These are phyloP conservation scores for Apophysomyces ossiformis DNA, from an alignment of 371 early-diverging fungal genomes.

Conservation along the genomic window DNA sequence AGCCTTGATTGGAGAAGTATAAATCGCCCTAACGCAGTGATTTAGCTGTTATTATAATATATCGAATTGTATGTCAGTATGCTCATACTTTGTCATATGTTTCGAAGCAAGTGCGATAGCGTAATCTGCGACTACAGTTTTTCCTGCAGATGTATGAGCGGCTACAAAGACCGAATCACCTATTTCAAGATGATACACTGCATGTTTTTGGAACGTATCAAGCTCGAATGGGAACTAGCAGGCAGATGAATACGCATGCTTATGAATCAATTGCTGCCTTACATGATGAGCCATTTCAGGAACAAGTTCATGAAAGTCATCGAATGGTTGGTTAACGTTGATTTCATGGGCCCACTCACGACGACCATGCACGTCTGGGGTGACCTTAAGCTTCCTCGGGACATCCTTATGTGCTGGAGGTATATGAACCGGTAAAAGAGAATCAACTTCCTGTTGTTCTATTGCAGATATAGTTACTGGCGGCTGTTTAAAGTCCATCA, in stretches of 20 bases:
- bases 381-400: conserved; percentile 36
- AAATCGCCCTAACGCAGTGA: conserved; percentile 76
- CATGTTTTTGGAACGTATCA: conserved; percentile 99
- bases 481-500: background rate
- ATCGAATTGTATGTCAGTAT: no score
- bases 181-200: conserved; percentile 94
- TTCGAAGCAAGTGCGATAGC: conserved; percentile 93
- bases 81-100: conserved; percentile 88
- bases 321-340: conserved; percentile 81
- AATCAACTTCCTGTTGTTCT: conserved; percentile 44
- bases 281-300: conserved; percentile 83
- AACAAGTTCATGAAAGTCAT: conserved; percentile 84
- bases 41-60: no score
- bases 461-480: background rate
- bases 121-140: conserved; percentile 99
- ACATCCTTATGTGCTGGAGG: conserved; percentile 27
- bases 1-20: conserved; percentile 99
- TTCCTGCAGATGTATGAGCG: conserved; percentile 99
- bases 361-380: conserved; percentile 44
- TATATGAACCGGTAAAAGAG: conserved; percentile 33
- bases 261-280: conserved; percentile 7
- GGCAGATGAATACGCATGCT: background rate
- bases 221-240: conserved; percentile 91
- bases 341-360: conserved; percentile 94
- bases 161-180: conserved; percentile 98